A percentile compares a stretch with the other conserved stretches of the same genome.
These are phyloP conservation scores for Datura wrightii DNA, from an alignment of 257 asterid species.

Conservation along the genomic window DNA sequence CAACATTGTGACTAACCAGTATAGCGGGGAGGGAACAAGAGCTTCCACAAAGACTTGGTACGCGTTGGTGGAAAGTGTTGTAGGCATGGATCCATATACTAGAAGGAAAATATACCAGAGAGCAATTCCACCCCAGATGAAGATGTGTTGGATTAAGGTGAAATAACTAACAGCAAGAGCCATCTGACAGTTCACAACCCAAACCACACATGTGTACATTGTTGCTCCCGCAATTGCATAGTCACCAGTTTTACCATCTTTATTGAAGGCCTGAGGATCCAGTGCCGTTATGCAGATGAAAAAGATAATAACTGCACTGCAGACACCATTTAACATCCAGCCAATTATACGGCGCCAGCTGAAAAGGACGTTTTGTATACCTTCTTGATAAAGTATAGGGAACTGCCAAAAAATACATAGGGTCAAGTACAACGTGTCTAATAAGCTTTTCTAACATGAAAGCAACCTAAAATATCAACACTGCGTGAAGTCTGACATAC, in stretches of 20 bases:
- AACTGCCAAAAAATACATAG: slow-evolving; percentile 51
- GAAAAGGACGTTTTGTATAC: slow-evolving; percentile 87
- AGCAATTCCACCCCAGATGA: slow-evolving; percentile 91
- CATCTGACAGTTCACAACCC: slow-evolving; percentile 95
- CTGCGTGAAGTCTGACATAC: slow-evolving; percentile 40
- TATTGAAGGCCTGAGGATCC: slow-evolving; percentile 62
- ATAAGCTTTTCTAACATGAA: no score
- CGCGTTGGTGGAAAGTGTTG: slow-evolving; percentile 61
- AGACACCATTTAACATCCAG: slow-evolving; percentile 92
- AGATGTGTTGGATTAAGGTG: slow-evolving; percentile 82
- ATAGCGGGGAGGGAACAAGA: slow-evolving; percentile 73
- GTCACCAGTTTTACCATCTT: slow-evolving; percentile 70
- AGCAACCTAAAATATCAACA: background rate
- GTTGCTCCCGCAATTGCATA: slow-evolving; percentile 68
- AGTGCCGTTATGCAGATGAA: slow-evolving; percentile 63
- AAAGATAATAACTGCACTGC: slow-evolving; percentile 72
- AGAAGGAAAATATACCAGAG: slow-evolving; percentile 81
- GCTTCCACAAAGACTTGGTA: slow-evolving; percentile 70
- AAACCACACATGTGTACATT: slow-evolving; percentile 81
- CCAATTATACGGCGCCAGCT: slow-evolving; percentile 90
- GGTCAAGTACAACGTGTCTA: background rate
- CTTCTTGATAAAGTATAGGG: slow-evolving; percentile 94
- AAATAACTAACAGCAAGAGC: slow-evolving; percentile 85
- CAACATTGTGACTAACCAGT: slow-evolving; percentile 58
- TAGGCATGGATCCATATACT: slow-evolving; percentile 65